phyloP scores from a whole-genome alignment of 306 rosid species.

The Quercus parvula region DNA sequence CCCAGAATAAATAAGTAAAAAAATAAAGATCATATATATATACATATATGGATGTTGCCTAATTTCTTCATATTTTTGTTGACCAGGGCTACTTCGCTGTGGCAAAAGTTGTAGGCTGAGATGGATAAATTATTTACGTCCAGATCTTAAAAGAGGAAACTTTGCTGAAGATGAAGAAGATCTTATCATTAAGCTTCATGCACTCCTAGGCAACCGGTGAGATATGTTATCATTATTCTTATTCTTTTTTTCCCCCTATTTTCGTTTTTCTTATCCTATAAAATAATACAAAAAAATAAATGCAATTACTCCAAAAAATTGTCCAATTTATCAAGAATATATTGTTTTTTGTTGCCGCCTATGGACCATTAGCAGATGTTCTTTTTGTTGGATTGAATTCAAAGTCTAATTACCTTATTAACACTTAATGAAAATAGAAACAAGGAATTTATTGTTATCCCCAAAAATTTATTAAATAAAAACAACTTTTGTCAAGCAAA shows the following conservation, averaged over 20 bases:
- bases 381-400: no score
- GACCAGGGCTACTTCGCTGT: slow-evolving; percentile 60
- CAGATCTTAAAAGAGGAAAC: slow-evolving; percentile 79
- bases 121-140: slow-evolving; percentile 75
- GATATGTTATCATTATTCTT: not conserved
- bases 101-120: slow-evolving; percentile 83
- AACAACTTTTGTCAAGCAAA: no score
- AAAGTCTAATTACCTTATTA: no score
- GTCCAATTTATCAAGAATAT: no score
- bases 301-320: no score
- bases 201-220: slow-evolving; percentile 74
- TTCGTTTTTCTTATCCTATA: not conserved
- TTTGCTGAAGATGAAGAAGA: slow-evolving; percentile 87
- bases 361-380: no score
- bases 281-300: no score
- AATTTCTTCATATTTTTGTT: not conserved
- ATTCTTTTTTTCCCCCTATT: not conserved
- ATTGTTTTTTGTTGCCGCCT: no score
- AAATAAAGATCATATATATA: not conserved
- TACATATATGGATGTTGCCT: not conserved
- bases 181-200: slow-evolving; percentile 83
- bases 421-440: no score
- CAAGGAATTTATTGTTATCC: no score
- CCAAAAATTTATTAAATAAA: no score
- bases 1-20: no score